A percentile compares a stretch with the other conserved stretches of the same genome.
phyloP scores from a whole-genome alignment of 768 basidiomycete genomes.

The Boletus pseudo-olivaceus region DNA sequence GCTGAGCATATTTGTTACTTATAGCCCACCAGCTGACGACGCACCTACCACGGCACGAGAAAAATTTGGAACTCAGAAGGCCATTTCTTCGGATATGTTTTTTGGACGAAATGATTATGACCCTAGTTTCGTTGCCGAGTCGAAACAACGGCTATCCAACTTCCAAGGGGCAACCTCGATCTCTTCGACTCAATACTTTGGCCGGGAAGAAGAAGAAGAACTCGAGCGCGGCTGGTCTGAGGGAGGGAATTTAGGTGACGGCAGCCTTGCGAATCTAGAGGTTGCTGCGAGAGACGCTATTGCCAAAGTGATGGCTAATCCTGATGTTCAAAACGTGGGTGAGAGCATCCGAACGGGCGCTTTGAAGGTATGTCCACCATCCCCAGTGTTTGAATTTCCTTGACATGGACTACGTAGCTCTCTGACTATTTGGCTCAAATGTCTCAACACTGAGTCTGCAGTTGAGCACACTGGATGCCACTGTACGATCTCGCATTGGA shows the following conservation, averaged over 20 bases:
- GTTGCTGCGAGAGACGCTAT: constrained; percentile 73
- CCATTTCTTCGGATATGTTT: constrained; percentile 97
- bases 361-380: constrained; percentile 58
- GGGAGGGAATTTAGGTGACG: constrained; percentile 51
- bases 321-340: constrained; percentile 82
- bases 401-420: constrained; percentile 35
- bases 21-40: constrained; percentile 43
- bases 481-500: background rate
- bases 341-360: constrained; percentile 79
- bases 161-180: constrained; percentile 94
- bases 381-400: background rate
- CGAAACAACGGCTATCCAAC: constrained; percentile 71
- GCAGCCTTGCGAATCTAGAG: constrained; percentile 53
- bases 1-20: background rate
- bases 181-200: constrained; percentile 96
- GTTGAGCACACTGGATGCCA: background rate
- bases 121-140: constrained; percentile 63
- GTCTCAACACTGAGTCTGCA: constrained; percentile 40
- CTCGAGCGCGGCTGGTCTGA: constrained; percentile 43
- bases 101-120: constrained; percentile 91
- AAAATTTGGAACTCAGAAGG: constrained; percentile 90
- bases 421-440: constrained; percentile 71
- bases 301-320: constrained; percentile 70
- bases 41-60: constrained; percentile 80
- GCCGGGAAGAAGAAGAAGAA: constrained; percentile 75